Percentiles rank a stretch among this genome's conserved stretches.
phyloP scores from a whole-genome alignment of 129 eudicot genomes.

The Chrysanthemum makinoi region DNA sequence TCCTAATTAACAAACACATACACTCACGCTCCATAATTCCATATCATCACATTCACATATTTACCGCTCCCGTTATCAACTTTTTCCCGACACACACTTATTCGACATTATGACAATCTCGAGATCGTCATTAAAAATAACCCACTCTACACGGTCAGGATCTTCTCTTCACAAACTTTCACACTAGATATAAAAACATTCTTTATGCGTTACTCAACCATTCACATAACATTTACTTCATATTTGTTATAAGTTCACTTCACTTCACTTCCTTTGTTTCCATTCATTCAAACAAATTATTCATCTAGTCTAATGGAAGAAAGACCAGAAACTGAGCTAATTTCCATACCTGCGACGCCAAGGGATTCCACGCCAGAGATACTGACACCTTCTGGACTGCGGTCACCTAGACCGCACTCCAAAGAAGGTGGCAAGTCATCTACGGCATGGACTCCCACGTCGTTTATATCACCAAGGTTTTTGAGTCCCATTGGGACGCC shows the following conservation, averaged over 20 bases:
- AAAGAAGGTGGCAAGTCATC: constrained; percentile 61
- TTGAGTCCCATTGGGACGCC: constrained; percentile 94
- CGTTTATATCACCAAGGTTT: constrained; percentile 87
- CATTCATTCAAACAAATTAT: background rate
- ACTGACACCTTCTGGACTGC: constrained; percentile 65
- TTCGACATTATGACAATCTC: constrained; percentile 33
- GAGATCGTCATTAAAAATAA: constrained; percentile 21
- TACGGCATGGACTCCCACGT: constrained; percentile 79
- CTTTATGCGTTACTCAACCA: constrained; percentile 9
- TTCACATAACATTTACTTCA: background rate
- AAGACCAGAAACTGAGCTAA: constrained; percentile 81
- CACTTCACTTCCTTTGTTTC: background rate
- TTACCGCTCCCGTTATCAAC: constrained; percentile 27
- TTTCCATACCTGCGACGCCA: constrained; percentile 90
- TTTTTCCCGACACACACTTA: constrained; percentile 36
- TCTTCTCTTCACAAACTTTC: constrained; percentile 33
- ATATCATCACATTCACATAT: constrained; percentile 25
- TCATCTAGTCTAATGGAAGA: constrained; percentile 53
- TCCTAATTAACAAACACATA: constrained; percentile 8
- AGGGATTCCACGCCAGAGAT: constrained; percentile 84
- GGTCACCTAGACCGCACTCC: constrained; percentile 63
- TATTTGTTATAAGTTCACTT: constrained; percentile 10
- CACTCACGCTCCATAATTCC: constrained; percentile 13
- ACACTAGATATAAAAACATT: constrained; percentile 29
- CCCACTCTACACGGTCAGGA: constrained; percentile 38